Evolutionary conservation across 2,329 filamentous ascomycete species (phyloP).

Genomic region (Penicillium hesseltinei): DNA sequence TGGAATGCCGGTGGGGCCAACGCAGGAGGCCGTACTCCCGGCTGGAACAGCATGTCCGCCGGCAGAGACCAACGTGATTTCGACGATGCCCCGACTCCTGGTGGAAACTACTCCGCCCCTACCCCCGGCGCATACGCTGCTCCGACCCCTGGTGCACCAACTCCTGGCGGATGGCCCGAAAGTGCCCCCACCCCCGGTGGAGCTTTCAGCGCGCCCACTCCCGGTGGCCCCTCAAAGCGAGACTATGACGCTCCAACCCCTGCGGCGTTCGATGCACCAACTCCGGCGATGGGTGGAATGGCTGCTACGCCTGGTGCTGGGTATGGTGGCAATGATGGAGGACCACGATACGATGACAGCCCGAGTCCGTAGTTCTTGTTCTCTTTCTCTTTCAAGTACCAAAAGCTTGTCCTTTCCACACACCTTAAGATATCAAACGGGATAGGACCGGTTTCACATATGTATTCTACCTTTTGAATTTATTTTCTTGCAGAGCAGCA

Average conservation of each 20-base stretch:
- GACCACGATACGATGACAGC: constrained; percentile 45
- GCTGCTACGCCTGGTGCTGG: constrained; percentile 41
- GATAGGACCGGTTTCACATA: constrained; percentile 18
- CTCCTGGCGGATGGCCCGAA: constrained; percentile 47
- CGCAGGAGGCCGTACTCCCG: constrained; percentile 45
- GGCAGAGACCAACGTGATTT: constrained; percentile 45
- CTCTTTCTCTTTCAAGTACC: constrained; percentile 12
- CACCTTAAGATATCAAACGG: constrained; percentile 16
- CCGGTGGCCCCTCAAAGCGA: constrained; percentile 34
- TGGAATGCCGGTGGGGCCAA: constrained; percentile 61
- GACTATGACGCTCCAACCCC: constrained; percentile 26
- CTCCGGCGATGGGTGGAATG: constrained; percentile 43
- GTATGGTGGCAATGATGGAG: constrained; percentile 40
- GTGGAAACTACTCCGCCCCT: constrained; percentile 63
- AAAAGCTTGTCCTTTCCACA: constrained; percentile 16
- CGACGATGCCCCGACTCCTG: constrained; percentile 74
- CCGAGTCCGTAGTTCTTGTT: constrained; percentile 37
- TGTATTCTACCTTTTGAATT: constrained; percentile 24
- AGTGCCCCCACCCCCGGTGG: constrained; percentile 46
- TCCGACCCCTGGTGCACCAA: constrained; percentile 67
- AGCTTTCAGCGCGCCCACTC: constrained; percentile 47
- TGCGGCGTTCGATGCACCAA: constrained; percentile 47
- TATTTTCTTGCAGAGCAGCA: constrained; percentile 14
- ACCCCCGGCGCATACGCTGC: constrained; percentile 62
- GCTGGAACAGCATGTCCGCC: constrained; percentile 34